Percentiles rank a stretch among this genome's conserved stretches.
phyloP scores from a whole-genome alignment of 805 yeast species.

The Ogataea pini region DNA sequence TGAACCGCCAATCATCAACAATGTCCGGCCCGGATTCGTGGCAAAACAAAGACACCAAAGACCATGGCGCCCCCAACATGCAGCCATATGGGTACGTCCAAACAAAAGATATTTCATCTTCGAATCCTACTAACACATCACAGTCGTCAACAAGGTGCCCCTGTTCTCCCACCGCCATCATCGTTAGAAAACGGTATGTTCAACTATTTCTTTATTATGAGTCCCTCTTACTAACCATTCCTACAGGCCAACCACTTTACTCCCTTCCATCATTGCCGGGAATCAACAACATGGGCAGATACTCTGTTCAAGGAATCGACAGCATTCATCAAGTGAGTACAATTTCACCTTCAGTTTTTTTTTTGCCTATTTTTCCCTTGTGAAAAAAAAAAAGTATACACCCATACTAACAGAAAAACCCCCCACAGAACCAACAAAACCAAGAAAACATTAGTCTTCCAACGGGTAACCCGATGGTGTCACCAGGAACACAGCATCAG shows the following conservation, averaged over 20 bases:
- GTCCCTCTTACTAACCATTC: neutral
- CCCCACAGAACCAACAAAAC: constrained; percentile 17
- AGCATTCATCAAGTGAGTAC: constrained; percentile 35
- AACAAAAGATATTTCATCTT: neutral
- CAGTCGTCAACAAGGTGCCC: constrained; percentile 54
- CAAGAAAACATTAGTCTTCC: constrained; percentile 34
- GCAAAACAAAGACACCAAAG: constrained; percentile 14
- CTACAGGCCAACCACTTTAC: constrained; percentile 47
- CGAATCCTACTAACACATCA: constrained; percentile 17
- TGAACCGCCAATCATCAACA: constrained; percentile 1
- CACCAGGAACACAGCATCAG: constrained; percentile 22
- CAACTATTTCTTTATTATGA: neutral
- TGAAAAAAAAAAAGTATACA: neutral
- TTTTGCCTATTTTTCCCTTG: neutral
- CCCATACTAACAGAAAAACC: neutral
- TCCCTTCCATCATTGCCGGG: constrained; percentile 55
- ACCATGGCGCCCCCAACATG: constrained; percentile 11
- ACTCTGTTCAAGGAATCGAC: constrained; percentile 50
- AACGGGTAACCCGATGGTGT: constrained; percentile 32
- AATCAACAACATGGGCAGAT: constrained; percentile 48
- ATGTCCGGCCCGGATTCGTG: constrained; percentile 20
- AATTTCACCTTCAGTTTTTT: neutral
- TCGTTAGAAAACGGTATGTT: constrained; percentile 49
- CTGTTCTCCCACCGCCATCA: constrained; percentile 61
- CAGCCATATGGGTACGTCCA: constrained; percentile 19